Percentiles rank a stretch among this genome's conserved stretches.
phyloP scores from a whole-genome alignment of 148 eudicot species.

The Cornus controversa region DNA sequence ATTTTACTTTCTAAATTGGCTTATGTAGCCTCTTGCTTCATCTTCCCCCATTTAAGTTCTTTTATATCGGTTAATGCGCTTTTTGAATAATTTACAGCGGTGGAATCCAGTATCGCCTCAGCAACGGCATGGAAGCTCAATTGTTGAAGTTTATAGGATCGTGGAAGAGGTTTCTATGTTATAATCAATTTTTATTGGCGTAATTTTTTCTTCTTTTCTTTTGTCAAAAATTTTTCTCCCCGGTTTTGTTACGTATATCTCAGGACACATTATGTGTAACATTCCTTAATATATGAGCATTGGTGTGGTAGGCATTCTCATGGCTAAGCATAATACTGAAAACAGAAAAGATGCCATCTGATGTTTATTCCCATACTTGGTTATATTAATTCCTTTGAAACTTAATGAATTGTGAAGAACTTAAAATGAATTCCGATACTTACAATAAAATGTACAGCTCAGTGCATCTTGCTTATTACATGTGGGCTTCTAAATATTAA shows the following conservation, averaged over 20 bases:
- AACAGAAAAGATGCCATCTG: not conserved
- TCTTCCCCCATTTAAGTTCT: slow-evolving; percentile 8
- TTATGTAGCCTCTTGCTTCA: not conserved
- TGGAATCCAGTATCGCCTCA: slow-evolving; percentile 94
- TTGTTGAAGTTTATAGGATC: slow-evolving; percentile 97
- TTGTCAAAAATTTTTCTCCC: not conserved
- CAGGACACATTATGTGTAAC: not conserved
- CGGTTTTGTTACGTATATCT: not conserved
- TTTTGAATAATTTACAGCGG: slow-evolving; percentile 41
- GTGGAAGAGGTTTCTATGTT: slow-evolving; percentile 80
- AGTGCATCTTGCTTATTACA: too few relatives aligned
- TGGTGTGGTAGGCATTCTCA: not conserved
- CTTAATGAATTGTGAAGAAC: too few relatives aligned
- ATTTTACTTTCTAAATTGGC: not conserved
- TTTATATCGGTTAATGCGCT: slow-evolving; percentile 1
- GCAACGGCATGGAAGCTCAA: slow-evolving; percentile 94
- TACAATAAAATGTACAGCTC: too few relatives aligned
- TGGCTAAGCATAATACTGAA: not conserved
- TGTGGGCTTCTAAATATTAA: too few relatives aligned
- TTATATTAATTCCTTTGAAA: too few relatives aligned
- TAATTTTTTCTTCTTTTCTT: slow-evolving; percentile 12
- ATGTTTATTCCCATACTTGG: too few relatives aligned
- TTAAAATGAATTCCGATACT: too few relatives aligned
- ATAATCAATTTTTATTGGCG: slow-evolving; percentile 7
- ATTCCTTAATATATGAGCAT: not conserved